These are phyloP conservation scores for Stephanodiscus minutulus DNA, from an alignment of 108 stramenopile genomes.

Conservation along the genomic window DNA sequence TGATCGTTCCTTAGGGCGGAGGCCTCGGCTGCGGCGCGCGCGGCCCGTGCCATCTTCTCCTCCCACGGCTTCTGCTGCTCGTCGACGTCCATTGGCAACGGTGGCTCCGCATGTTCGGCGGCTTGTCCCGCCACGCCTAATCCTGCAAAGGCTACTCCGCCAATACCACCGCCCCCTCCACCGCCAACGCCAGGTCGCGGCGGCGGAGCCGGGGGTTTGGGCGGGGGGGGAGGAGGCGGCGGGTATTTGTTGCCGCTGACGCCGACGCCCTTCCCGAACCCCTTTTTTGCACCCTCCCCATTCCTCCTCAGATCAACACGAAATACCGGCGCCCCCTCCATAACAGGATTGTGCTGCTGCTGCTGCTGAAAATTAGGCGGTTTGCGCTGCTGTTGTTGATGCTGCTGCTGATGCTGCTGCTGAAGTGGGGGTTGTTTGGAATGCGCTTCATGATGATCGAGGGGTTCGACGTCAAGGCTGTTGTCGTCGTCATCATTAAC, in stretches of 20 bases:
- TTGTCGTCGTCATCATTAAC: too few species aligned
- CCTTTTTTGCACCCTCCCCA: slow-evolving; percentile 11
- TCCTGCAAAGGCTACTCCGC: not conserved
- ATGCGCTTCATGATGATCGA: too few species aligned
- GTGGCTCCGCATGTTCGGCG: not conserved
- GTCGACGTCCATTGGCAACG: slow-evolving; percentile 43
- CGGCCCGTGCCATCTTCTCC: slow-evolving; percentile 33
- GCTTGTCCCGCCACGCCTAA: not conserved
- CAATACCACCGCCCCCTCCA: not conserved
- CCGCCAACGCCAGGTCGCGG: not conserved
- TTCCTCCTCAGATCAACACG: slow-evolving; percentile 26
- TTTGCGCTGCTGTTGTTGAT: not conserved
- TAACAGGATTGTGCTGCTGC: not conserved
- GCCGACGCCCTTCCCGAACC: slow-evolving; percentile 12
- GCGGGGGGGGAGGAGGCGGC: slow-evolving; percentile 40
- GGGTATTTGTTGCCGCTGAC: slow-evolving; percentile 21
- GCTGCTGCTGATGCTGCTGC: not conserved
- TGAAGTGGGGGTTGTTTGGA: too few species aligned
- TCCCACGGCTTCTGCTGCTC: slow-evolving; percentile 32
- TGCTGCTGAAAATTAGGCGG: not conserved
- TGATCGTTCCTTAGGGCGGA: slow-evolving; percentile 47
- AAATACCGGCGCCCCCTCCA: slow-evolving; percentile 8
- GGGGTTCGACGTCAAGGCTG: too few species aligned
- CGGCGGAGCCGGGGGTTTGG: slow-evolving; percentile 1
- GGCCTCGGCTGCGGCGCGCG: slow-evolving; percentile 19